These are phyloP conservation scores for Pseudocercospora macadamiae DNA, from an alignment of 2,329 filamentous ascomycete species.

Conservation along the genomic window DNA sequence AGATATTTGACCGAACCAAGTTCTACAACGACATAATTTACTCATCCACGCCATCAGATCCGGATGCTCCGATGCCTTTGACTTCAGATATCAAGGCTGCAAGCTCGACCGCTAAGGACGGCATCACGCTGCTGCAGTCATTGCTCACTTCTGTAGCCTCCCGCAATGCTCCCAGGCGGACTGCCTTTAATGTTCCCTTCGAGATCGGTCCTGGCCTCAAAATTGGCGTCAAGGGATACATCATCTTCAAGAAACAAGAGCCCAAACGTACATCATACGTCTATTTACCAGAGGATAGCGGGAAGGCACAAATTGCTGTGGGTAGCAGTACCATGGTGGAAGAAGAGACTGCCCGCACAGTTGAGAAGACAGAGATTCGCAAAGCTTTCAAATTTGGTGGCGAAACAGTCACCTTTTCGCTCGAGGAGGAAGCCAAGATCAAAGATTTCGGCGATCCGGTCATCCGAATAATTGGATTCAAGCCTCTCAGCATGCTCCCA, in stretches of 20 bases:
- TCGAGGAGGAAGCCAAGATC: conserved; percentile 78
- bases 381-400: conserved; percentile 97
- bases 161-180: conserved; percentile 80
- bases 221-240: conserved; percentile 93
- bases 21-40: conserved; percentile 98
- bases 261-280: conserved; percentile 83
- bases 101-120: conserved; percentile 70
- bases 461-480: conserved; percentile 93
- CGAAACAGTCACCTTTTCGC: conserved; percentile 81
- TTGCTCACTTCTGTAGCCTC: conserved; percentile 88
- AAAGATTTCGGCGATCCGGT: conserved; percentile 79
- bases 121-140: conserved; percentile 76
- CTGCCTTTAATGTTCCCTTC: conserved; percentile 84
- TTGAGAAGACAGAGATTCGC: conserved; percentile 79
- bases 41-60: conserved; percentile 68
- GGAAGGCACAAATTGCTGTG: conserved; percentile 77
- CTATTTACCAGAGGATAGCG: conserved; percentile 72
- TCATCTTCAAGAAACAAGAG: conserved; percentile 80
- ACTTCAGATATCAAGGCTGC: conserved; percentile 55
- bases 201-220: conserved; percentile 82
- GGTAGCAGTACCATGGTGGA: conserved; percentile 75
- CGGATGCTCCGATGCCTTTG: conserved; percentile 64
- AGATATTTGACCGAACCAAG: conserved; percentile 76
- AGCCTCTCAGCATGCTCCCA: conserved; percentile 72
- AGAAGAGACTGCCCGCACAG: conserved; percentile 73